Evolutionary conservation across 176 grass and related monocot genomes (phyloP), one percentile per base, ranked within the genome.

Genomic region (Thinopyrum elongatum): DNA sequence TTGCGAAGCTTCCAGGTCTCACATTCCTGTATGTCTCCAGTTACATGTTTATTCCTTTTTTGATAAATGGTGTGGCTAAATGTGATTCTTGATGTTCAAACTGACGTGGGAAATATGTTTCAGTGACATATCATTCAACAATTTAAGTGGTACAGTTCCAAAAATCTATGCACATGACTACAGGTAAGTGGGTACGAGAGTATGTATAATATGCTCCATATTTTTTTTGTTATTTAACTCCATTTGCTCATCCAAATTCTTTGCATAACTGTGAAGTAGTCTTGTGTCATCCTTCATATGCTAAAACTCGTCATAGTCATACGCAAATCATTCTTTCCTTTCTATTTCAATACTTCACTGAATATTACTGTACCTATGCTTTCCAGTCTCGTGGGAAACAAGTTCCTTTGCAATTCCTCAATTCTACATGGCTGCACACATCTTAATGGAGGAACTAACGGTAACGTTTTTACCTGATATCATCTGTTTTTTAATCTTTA

Each of bases 101-200:
- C 77, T 89, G 61, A 94, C 31, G 38, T 66, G 41, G 33, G 22
- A 62, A 82, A 77, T 86, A 58, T 88, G 76, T 87, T 95, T 73
- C 94, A 99, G 97, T 64, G 97, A 99, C 57, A 88, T 99, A 80
- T 96, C 94, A 82, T 99, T 86, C 82, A 99, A 99, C 69, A 99
- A 96, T 79, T 86, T 98, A 47, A 96, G 88, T 8, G 88, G 94
- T 1, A 84, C 88, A 57, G 89, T 95, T 88, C 92, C 97, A 83
- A 96, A 96, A 84, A 96, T 99, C 49, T 89, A 80, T 80, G 97
- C 97, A 80, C 90, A 94, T 69, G 97, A 99, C 70, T 99, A 99
- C 44, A 93, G 94, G 97, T 93, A 76, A 87, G 62, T 51, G 33
- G 25, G 69, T 69, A 53, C 35, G 82, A 87, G 27, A 53, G 15